Evolutionary conservation across 345 rosid species (phyloP), one percentile per base, ranked within the genome.

Genomic region (Linum tenue): DNA sequence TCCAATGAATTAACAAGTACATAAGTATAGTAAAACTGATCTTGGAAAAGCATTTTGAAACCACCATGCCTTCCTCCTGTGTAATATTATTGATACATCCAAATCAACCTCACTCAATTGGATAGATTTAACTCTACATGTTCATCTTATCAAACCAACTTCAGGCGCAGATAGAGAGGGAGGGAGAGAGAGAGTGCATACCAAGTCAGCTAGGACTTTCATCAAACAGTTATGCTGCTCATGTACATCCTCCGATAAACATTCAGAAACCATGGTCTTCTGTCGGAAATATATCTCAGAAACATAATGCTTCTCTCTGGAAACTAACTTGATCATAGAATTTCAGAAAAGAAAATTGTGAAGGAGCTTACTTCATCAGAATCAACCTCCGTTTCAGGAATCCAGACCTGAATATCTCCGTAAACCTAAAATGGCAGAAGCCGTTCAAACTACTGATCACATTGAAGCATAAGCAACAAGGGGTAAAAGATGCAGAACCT

Each of bases 331-430:
- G 31, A 22, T 44, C 51, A 44, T 44, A 5, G 12, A 44, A 8
- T 44, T 44, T 44, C 12, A 59, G 17, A 16, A 14, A 57, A 16
- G 5, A 22, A 22, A 22, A 22, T 22, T 22, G 31, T 37, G 39
- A 37, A 15, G 55, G 22, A 9, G 59, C 37, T 53, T 60, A 67
- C 78, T 60, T 48, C 35, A 53, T 56, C 67, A 5, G 74, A 72
- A 74, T 75, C 77, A 59, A 44, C 2, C 55, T 56, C 72, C 35
- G 62, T 69, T 59, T 80, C 79, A 3, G 37, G 40, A 9, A 22
- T 81, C 83, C 80, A 78, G 44, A 68, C 70, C 73, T 76, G 84
- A 60, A 90, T 74, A 59, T 81, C 79, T 68, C 79, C 80, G 59
- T 67, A 69, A 43, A 81, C 77, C 91, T 83, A 50, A 63, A 63